These are phyloP conservation scores for Nakazawaea wickerhamii DNA, from an alignment of 805 yeast genomes.

Conservation along the genomic window DNA sequence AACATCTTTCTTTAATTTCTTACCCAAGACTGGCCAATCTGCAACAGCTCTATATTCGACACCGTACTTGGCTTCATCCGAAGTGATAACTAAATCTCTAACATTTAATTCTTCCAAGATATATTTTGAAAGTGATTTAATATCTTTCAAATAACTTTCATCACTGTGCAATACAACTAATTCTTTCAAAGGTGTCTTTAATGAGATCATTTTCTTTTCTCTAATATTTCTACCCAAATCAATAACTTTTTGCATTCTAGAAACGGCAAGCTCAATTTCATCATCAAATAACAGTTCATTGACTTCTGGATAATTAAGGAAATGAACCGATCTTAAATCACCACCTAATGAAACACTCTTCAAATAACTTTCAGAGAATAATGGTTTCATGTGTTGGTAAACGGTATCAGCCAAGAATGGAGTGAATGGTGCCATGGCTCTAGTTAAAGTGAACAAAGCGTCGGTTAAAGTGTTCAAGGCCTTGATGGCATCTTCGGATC, in stretches of 20 bases:
- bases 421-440: constrained; percentile 99
- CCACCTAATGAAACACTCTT: constrained; percentile 30
- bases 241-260: constrained; percentile 95
- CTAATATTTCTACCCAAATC: constrained; percentile 95
- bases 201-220: constrained; percentile 89
- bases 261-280: constrained; percentile 79
- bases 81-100: constrained; percentile 79
- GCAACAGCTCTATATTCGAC: constrained; percentile 94
- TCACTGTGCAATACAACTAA: constrained; percentile 84
- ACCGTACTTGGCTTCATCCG: constrained; percentile 87
- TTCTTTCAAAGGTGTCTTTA: constrained; percentile 90
- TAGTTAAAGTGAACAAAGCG: constrained; percentile 78
- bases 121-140: constrained; percentile 71
- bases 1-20: constrained; percentile 91
- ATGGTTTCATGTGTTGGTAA: constrained; percentile 66
- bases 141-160: constrained; percentile 64
- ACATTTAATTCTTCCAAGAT: constrained; percentile 89
- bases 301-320: constrained; percentile 83
- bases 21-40: constrained; percentile 98
- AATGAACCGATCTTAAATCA: constrained; percentile 85
- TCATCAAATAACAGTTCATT: constrained; percentile 77
- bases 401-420: constrained; percentile 92
- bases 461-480: constrained; percentile 91
- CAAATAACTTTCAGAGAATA: constrained; percentile 56
- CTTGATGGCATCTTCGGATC: constrained; percentile 73